Evolutionary conservation across 202 grass and related monocot genomes (phyloP), one percentile per base, ranked within the genome.

Genomic region (Brachypodium distachyon): DNA sequence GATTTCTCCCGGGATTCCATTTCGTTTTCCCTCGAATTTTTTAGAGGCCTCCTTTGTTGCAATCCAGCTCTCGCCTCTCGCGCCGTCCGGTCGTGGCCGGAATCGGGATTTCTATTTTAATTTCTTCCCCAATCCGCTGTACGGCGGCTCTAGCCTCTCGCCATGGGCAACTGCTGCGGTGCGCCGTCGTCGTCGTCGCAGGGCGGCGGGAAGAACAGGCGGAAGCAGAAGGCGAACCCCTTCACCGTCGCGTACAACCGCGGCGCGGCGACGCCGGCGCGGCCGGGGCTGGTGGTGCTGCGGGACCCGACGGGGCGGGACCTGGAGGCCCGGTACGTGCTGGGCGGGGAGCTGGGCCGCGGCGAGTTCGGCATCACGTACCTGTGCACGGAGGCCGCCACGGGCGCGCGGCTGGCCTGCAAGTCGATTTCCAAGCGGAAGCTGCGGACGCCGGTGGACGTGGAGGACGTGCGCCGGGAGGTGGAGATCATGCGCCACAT

Each of bases 401-500:
- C 79, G 47, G 87, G 93, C 7, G 77, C 43, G 12, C 65, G 74
- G 6, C 86, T 80, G 68, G 93, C 90, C 28, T 93, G 93, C 87
- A 97, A 97, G 68, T 97, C 85, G 25, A 97, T 97, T 37, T 90
- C 90, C 22, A 97, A 97, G 82, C 56, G 82, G 72, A 93, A 90
- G 87, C 79, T 97, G 70, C 80, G 86, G 26, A 90, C 90, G 33
- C 80, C 80, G 16, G 82, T 97, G 0, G 93, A 97, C 77, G 84
- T 90, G 7, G 93, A 92, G 84, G 90, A 97, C 75, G 87, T 93
- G 77, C 80, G 85, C 12, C 78, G 93, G 37, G 93, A 97, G 83
- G 93, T 97, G 69, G 87, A 90, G 46, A 97, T 97, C 87, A 97
- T 97, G 93, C 78, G 82, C 37, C 85, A 93, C 72, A 65, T 97